Evolutionary conservation across 2,329 filamentous ascomycete genomes (phyloP), one percentile per base, ranked within the genome.

Genomic region (Penicillium sumatraense): DNA sequence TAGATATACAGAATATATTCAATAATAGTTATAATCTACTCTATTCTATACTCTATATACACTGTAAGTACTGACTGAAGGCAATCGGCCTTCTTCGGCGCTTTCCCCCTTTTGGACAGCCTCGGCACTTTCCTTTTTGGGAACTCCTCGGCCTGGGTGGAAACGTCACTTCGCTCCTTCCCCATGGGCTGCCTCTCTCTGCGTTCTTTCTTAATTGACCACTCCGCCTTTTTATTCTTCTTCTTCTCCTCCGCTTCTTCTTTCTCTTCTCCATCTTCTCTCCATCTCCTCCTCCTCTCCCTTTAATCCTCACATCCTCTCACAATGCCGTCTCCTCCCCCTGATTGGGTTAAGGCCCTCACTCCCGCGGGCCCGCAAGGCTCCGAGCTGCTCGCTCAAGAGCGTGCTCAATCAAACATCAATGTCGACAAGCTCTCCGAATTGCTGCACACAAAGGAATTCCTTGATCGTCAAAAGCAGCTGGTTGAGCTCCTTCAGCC

Each of bases 331-430:
- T 68, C 73, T 58, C 70, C 75, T 57, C 73, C 80, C 62, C 84
- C 84, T 35, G 78, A 82, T 72, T 89, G 87, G 87, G 87, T 89
- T 64, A 85, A 86, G 72, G 80, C 83, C 62, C 78, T 89, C 62
- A 86, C 82, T 77, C 86, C 86, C 31, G 80, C 88, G 2, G 83
- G 83, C 53, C 86, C 86, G 5, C 88, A 90, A 65, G 89, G 89
- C 59, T 80, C 81, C 35, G 87, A 90, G 67, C 81, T 92, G 45
- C 83, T 92, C 51, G 72, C 80, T n/a, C 79, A 83, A 48, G 89
- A 92, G 78, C 83, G 90, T 59, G 82, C 81, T 21, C 83, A 83
- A 65, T 90, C 87, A 49, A 85, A 85, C 56, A 74, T 92, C 63
- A 80, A 87, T 24, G 84, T 90, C 18, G 82, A 88, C 55, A 83